phyloP scores from a whole-genome alignment of 73 alveolate genomes.

The Paramecium sonneborni region DNA sequence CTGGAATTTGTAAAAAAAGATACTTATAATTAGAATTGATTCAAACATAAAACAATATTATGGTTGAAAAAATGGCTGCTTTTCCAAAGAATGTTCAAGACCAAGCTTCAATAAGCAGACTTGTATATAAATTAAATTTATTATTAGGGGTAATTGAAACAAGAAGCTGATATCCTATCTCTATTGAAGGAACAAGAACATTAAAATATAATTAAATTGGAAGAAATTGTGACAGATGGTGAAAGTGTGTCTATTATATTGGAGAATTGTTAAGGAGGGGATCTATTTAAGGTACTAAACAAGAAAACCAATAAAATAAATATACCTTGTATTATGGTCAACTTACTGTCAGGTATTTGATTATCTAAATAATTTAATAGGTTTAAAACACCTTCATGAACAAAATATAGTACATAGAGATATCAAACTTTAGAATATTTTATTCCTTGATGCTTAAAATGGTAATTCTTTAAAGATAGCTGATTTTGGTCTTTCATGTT shows the following conservation, averaged over 20 bases:
- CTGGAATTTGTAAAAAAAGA: not conserved
- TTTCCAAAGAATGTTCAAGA: not conserved
- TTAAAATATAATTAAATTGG: slow-evolving; percentile 21
- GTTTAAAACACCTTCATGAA: not conserved
- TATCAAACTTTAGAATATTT: slow-evolving; percentile 1
- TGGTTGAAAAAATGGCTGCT: slow-evolving; percentile 4
- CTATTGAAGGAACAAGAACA: not conserved
- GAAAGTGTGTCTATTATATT: not conserved
- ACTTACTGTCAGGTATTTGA: not conserved
- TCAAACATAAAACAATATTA: not conserved
- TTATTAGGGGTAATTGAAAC: slow-evolving; percentile 8
- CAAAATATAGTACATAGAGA: slow-evolving; percentile 7
- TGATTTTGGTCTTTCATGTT: slow-evolving; percentile 21
- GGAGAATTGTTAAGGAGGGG: slow-evolving; percentile 42
- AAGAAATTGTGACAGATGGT: not conserved
- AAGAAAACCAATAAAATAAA: not conserved
- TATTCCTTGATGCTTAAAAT: not conserved
- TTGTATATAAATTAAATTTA: not conserved
- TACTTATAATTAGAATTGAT: not conserved
- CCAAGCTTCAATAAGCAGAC: not conserved
- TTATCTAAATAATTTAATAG: not conserved
- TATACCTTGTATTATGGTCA: not conserved
- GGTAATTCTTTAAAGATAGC: not conserved
- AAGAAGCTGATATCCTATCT: slow-evolving; percentile 14
- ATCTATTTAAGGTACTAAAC: not conserved